Conservation (phyloP, 257 asterid species). For the Nicotiana noctiflora region DNA sequence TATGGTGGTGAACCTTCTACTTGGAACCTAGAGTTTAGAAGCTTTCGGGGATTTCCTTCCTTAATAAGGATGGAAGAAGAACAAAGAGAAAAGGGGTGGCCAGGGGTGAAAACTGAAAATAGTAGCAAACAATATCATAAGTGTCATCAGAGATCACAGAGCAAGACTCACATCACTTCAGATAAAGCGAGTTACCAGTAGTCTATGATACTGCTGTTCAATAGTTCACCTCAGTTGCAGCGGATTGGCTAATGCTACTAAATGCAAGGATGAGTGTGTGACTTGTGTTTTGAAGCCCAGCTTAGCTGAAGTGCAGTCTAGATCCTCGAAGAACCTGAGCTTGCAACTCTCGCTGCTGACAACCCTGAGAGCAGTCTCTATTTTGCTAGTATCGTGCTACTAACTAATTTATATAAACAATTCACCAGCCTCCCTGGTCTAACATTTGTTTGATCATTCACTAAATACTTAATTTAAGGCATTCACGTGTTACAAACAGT, state of each 20-base stretch:
- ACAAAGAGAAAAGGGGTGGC: neutral
- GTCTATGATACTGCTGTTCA: neutral
- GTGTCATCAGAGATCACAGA: neutral
- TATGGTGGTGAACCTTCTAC: neutral
- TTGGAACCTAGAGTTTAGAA: neutral
- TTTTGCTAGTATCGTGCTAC: neutral
- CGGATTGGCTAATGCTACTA: neutral
- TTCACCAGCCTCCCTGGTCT: neutral
- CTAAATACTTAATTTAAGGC: neutral
- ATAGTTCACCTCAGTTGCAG: neutral
- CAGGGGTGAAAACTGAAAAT: neutral
- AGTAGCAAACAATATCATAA: neutral
- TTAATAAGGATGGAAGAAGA: neutral
- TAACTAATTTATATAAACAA: neutral
- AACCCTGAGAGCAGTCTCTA: neutral
- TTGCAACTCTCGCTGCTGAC: neutral
- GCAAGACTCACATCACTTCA: neutral
- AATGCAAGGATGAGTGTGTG: neutral
- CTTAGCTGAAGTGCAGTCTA: neutral
- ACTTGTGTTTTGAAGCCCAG: neutral
- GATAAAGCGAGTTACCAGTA: neutral
- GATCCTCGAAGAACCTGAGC: neutral
- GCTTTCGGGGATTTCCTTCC: neutral
- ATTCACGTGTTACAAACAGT: neutral
- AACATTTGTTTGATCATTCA: neutral